Conservation (phyloP, 108 stramenopile genomes). For the Mediolabrus comicus region DNA sequence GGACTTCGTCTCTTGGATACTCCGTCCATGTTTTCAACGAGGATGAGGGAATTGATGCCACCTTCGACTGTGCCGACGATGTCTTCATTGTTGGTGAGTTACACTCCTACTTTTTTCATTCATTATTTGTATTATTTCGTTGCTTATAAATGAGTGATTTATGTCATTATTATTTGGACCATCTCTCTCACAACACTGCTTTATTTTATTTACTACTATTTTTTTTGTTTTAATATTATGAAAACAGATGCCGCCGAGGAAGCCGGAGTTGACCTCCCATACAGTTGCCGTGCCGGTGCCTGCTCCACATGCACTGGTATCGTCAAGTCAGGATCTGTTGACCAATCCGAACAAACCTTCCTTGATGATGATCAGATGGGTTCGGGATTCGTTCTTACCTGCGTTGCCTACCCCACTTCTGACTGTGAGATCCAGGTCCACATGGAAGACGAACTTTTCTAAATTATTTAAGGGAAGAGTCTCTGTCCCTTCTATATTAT, state of each 20-base stretch:
- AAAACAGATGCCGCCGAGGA: slow-evolving; percentile 32
- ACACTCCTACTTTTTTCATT: background rate
- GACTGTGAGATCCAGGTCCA: slow-evolving; percentile 18
- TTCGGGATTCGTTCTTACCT: slow-evolving; percentile 28
- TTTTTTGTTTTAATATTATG: no score
- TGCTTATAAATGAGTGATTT: background rate
- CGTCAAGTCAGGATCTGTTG: slow-evolving; percentile 1
- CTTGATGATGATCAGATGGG: slow-evolving; percentile 26
- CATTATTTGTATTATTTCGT: background rate
- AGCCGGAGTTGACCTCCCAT: slow-evolving; percentile 26
- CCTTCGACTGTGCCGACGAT: slow-evolving; percentile 23
- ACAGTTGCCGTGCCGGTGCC: slow-evolving; percentile 36
- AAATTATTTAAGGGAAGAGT: slow-evolving; percentile 7
- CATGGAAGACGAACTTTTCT: slow-evolving; percentile 30
- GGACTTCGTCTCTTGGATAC: background rate
- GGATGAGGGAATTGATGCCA: slow-evolving; percentile 9
- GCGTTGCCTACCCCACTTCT: slow-evolving; percentile 2
- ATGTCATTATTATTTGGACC: no score
- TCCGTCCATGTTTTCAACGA: slow-evolving; percentile 7
- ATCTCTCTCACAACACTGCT: no score
- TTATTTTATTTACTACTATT: no score
- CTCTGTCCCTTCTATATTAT: no score
- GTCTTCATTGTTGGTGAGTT: slow-evolving; percentile 12
- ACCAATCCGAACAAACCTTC: slow-evolving; percentile 34
- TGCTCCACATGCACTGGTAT: slow-evolving; percentile 37